These are phyloP conservation scores for Elaeis guineensis DNA, from an alignment of 176 grass and related monocot species.

Conservation along the genomic window DNA sequence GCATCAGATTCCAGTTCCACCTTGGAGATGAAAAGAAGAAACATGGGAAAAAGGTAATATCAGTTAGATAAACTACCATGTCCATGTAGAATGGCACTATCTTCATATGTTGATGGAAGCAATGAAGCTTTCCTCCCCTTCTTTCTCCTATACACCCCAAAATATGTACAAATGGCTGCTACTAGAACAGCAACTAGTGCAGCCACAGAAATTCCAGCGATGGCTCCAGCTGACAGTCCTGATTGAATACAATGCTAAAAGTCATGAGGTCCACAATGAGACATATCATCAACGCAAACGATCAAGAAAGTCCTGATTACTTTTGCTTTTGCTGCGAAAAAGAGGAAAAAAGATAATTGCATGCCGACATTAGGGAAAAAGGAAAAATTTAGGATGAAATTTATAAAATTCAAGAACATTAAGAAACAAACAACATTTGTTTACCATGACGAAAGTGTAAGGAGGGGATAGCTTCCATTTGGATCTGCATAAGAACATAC, in stretches of 20 bases:
- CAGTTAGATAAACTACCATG: slow-evolving; percentile 7
- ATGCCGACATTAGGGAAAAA: too few species aligned
- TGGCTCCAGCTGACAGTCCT: slow-evolving; percentile 7
- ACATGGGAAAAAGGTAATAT: background rate
- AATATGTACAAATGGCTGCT: background rate
- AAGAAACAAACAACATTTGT: background rate
- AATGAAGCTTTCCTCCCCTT: background rate
- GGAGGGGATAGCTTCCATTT: slow-evolving; percentile 1
- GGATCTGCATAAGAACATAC: slow-evolving; percentile 2
- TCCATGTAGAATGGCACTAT: background rate
- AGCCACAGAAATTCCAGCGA: slow-evolving; percentile 1
- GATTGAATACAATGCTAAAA: background rate
- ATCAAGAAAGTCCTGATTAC: background rate
- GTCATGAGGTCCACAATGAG: slow-evolving; percentile 3
- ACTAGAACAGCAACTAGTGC: background rate
- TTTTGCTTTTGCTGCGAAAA: slow-evolving; percentile 12
- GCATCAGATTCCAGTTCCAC: background rate
- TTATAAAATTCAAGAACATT: background rate
- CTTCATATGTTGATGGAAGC: background rate
- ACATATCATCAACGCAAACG: background rate
- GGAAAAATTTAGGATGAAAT: background rate
- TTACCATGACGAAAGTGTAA: background rate
- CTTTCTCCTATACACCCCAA: slow-evolving; percentile 8
- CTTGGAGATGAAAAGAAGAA: background rate
- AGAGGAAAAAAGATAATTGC: background rate